Base-by-base conservation (phyloP, 2,329 filamentous ascomycete genomes). In the Septoria linicola region DNA sequence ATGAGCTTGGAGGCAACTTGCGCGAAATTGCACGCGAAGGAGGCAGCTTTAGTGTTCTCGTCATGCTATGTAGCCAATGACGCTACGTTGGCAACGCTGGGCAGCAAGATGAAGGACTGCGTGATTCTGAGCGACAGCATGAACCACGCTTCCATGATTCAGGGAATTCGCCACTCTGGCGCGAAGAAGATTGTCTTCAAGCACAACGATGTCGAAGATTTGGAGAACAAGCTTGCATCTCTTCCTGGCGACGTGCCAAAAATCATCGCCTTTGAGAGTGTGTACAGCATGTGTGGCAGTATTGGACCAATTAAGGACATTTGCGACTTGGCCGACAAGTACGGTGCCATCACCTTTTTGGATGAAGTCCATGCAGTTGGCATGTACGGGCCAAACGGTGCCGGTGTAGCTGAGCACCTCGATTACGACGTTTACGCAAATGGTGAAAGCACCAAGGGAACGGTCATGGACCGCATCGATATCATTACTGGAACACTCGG, bases 1-100 rank as follows among this genome's bases (percentile, higher is more conserved):
- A 84, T 99, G 51, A 81, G 81, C 43, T 74, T 99, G 43, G 93
- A 99, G 73, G 78, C 74, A 23, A 88, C 88, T 0, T 73, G 96
- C 60, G 91, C 93, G 16, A 88, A 88, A 67, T 76, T 99, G 31
- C 93, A 99, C 69, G 84, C 89, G 41, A 93, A 97, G 72, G 92
- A 97, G 64, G 82, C 87, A 6, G 90, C 93, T 1, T 76, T 99
- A 52, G 93, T 97, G 46, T 99, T 99, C 71, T 92, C 89, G 58
- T 97, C 92, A 11, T 99, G 93, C 80, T 99, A 95, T 66, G 93
- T 99, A 46, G 93, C 93, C 59, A 99, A 99, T 68, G 93, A 99
- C 73, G 91, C 93, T 13, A 97, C 93, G 1, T 80, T 99, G 53
- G 92, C 93, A 3, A 99, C 93, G 0, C 78, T 99, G n/a, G 93